phyloP scores from a whole-genome alignment of 441 rosid species.

The Eruca vesicaria region DNA sequence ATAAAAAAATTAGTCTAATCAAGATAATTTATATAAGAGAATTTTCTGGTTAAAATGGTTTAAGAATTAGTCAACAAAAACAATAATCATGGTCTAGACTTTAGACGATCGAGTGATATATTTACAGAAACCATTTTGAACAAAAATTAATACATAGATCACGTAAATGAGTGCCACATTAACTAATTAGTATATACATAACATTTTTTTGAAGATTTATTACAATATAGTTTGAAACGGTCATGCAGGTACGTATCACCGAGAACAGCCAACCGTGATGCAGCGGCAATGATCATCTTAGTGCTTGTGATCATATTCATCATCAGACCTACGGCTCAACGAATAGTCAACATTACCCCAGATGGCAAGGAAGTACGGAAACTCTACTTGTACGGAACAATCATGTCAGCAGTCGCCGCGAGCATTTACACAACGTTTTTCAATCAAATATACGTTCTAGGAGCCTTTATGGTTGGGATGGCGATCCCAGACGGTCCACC shows the following conservation, averaged over 20 bases:
- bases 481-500: slow-evolving; percentile 38
- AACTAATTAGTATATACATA: neutral
- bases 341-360: slow-evolving; percentile 16
- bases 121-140: no score
- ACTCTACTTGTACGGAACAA: neutral
- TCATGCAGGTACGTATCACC: slow-evolving; percentile 16
- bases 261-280: slow-evolving; percentile 27
- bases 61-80: no score
- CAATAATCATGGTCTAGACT: no score
- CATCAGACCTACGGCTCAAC: slow-evolving; percentile 24
- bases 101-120: no score
- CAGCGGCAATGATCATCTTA: slow-evolving; percentile 10
- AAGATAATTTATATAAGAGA: no score
- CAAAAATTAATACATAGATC: no score
- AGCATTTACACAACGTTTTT: neutral
- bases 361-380: slow-evolving; percentile 30
- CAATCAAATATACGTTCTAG: slow-evolving; percentile 19
- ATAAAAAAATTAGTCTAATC: no score
- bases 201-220: neutral
- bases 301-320: slow-evolving; percentile 20
- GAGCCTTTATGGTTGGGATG: slow-evolving; percentile 34
- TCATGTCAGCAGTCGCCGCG: slow-evolving; percentile 25
- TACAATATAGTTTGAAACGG: slow-evolving; percentile 8
- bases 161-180: neutral
- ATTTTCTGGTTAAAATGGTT: no score